Conservation (phyloP, 2,329 filamentous ascomycete species). For the Dichotomopilus funicola region DNA sequence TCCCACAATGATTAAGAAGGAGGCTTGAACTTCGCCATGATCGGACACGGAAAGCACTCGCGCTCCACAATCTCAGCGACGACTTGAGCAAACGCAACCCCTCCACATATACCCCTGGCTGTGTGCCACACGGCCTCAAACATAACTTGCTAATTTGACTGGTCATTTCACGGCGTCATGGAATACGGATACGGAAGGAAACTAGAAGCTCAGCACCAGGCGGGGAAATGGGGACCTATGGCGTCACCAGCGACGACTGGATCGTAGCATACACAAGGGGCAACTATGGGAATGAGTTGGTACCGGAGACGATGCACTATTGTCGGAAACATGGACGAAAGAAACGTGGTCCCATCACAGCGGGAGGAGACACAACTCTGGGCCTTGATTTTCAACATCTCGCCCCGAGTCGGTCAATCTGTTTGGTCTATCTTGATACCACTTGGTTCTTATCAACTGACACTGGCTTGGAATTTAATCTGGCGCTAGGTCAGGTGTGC, state of each 20-base stretch:
- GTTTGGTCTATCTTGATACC: constrained; percentile 7
- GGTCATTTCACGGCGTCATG: constrained; percentile 2
- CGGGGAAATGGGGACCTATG: neutral
- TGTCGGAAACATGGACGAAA: neutral
- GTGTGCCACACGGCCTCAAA: neutral
- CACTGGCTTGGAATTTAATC: neutral
- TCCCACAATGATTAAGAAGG: constrained; percentile 16
- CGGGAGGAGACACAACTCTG: neutral
- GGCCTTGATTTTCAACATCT: neutral
- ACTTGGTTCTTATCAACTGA: neutral
- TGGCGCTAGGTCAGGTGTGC: neutral
- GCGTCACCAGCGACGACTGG: neutral
- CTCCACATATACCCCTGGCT: neutral
- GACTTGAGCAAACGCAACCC: too few species aligned
- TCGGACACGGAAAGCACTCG: too few species aligned
- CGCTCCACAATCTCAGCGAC: too few species aligned
- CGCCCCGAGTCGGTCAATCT: neutral
- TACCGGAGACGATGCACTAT: too few species aligned
- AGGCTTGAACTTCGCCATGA: neutral
- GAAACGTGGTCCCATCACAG: neutral
- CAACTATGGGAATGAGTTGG: too few species aligned
- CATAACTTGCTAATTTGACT: neutral
- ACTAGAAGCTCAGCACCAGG: neutral
- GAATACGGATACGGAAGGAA: neutral
- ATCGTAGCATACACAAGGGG: too few species aligned